Conservation (phyloP, 495 filamentous ascomycete species). For the Aspergillus nanangensis region DNA sequence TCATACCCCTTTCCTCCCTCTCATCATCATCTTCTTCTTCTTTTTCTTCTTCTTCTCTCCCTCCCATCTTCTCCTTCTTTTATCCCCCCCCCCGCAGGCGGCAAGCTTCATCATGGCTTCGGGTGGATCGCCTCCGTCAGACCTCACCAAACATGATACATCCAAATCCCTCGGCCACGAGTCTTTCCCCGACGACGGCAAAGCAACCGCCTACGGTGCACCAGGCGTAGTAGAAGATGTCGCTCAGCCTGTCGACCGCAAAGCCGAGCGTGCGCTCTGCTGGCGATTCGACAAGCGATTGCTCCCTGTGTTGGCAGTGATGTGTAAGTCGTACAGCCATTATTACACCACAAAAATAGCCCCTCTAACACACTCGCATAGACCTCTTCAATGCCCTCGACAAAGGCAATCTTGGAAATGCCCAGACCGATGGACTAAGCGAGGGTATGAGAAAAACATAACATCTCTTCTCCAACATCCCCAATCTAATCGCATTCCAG, state of each 20-base stretch:
- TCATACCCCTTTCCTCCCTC: not conserved
- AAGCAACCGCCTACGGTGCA: constrained; percentile 23
- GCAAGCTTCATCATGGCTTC: constrained; percentile 12
- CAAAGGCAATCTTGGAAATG: constrained; percentile 66
- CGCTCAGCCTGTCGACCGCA: constrained; percentile 34
- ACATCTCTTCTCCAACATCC: not conserved
- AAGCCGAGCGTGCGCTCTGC: constrained; percentile 58
- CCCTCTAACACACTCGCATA: too few relatives aligned
- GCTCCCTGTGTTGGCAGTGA: constrained; percentile 58
- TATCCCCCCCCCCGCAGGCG: not conserved
- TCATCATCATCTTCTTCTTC: not conserved
- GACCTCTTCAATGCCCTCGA: constrained; percentile 62
- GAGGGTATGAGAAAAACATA: constrained; percentile 25
- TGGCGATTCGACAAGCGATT: constrained; percentile 61
- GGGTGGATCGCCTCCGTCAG: constrained; percentile 3
- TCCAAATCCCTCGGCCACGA: constrained; percentile 15
- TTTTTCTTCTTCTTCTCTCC: too few relatives aligned
- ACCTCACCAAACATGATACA: constrained; percentile 11
- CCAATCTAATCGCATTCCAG: too few relatives aligned
- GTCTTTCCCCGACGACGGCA: constrained; percentile 24
- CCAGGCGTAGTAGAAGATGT: constrained; percentile 31
- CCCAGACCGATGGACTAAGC: constrained; percentile 58
- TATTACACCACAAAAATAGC: too few relatives aligned
- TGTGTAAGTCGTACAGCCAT: too few relatives aligned
- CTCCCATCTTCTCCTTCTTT: not conserved